Evolutionary conservation across 192 early-diverging fungal species (phyloP), one percentile per base, ranked within the genome.

Genomic region (Oehlia diaphana): DNA sequence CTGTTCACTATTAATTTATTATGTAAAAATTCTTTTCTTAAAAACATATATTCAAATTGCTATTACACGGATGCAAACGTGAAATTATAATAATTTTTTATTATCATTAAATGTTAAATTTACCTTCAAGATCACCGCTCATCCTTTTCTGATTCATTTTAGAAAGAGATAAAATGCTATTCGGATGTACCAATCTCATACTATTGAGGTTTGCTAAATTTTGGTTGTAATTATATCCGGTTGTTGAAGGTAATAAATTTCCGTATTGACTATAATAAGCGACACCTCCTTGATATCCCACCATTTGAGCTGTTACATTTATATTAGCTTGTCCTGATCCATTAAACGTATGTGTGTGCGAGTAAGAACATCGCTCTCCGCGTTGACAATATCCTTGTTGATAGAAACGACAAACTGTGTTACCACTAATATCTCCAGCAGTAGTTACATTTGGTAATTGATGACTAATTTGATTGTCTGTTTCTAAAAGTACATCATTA

Each of bases 311-410:
- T 28, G 72, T 1, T 4, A 62, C 44, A 49, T 49, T 61, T 62
- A 76, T 42, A 19, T 61, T 74, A 19, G 28, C 53, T 16, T 47
- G 73, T 39, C 49, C 21, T 35, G 67, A 77, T 28, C 73, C 31
- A 21, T 79, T 63, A 61, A 83, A 74, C 23, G 47, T 39, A 72
- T 80, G 81, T 4, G 84, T 78, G 72, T 91, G 88, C 9, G 81
- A 53, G 63, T 85, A 91, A 23, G 83, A 83, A 68, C 90, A 91
- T 64, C 84, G 78, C n/a, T 91, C 90, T 53, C 88, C 89, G 16
- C 77, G 67, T 7, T 80, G 67, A 61, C 82, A 83, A 49, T 42
- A 83, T 14, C 82, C 82, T 44, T 80, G 69, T 63, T 82, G 81
- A 37, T 72, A 81, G 23, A 74, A 72, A 1, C 77, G 79, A 76